These are phyloP conservation scores for Aspergillus terreus DNA, from an alignment of 2,329 filamentous ascomycete genomes.

Conservation along the genomic window DNA sequence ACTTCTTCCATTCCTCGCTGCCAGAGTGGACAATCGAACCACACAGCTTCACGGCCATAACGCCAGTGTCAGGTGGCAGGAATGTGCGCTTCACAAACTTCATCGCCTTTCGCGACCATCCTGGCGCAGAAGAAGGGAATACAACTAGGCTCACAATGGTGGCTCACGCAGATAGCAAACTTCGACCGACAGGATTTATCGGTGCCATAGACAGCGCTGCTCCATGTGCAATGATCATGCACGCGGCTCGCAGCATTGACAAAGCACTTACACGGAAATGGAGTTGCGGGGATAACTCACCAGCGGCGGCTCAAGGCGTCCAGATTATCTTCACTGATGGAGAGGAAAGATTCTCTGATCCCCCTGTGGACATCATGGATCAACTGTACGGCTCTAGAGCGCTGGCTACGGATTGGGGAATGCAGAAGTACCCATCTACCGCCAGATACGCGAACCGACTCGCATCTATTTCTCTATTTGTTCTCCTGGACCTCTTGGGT, in stretches of 20 bases:
- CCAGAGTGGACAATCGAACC: slow-evolving; percentile 75
- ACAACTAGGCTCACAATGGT: slow-evolving; percentile 78
- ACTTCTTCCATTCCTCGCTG: slow-evolving; percentile 38
- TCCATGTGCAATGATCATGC: slow-evolving; percentile 88
- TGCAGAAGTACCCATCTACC: slow-evolving; percentile 60
- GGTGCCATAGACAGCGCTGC: slow-evolving; percentile 90
- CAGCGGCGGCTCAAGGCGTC: slow-evolving; percentile 72
- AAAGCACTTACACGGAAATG: slow-evolving; percentile 75
- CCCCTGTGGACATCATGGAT: slow-evolving; percentile 46
- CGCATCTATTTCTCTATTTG: slow-evolving; percentile 76
- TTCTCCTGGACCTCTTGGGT: slow-evolving; percentile 87
- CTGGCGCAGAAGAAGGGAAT: slow-evolving; percentile 69
- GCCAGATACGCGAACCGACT: slow-evolving; percentile 73
- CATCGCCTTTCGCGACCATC: slow-evolving; percentile 80
- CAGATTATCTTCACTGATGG: slow-evolving; percentile 88
- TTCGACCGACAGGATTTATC: slow-evolving; percentile 75
- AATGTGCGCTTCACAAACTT: slow-evolving; percentile 81
- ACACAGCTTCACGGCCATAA: slow-evolving; percentile 67
- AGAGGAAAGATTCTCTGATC: slow-evolving; percentile 79
- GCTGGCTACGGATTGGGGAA: slow-evolving; percentile 77
- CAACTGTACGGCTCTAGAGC: slow-evolving; percentile 85
- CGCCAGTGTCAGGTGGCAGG: slow-evolving; percentile 51
- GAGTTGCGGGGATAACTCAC: slow-evolving; percentile 57
- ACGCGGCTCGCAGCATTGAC: slow-evolving; percentile 76
- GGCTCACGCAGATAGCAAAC: slow-evolving; percentile 88